Conservation (phyloP, 164 flowering plant species). For the Nelumbo lutea region DNA sequence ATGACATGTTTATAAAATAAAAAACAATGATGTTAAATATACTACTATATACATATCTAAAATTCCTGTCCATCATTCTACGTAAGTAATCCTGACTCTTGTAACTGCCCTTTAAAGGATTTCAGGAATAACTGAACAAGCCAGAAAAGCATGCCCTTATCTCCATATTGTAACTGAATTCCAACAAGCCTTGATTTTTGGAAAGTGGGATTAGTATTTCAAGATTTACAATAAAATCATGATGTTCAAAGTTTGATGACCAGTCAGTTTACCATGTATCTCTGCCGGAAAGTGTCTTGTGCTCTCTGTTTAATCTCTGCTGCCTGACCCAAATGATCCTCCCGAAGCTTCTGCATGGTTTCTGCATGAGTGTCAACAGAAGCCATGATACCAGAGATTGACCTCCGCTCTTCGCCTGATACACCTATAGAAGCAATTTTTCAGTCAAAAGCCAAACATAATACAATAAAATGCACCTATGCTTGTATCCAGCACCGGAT, state of each 20-base stretch:
- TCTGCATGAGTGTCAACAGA: conserved; percentile 37
- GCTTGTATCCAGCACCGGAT: not conserved
- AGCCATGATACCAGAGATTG: conserved; percentile 46
- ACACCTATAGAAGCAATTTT: conserved; percentile 33
- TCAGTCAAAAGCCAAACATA: not conserved
- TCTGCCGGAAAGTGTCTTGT: conserved; percentile 49
- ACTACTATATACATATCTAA: no score
- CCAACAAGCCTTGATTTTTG: no score
- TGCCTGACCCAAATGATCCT: conserved; percentile 54
- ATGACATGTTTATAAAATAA: no score
- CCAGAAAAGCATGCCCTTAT: no score
- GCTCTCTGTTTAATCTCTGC: conserved; percentile 48
- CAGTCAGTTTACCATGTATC: conserved; percentile 56
- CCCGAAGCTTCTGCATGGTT: conserved; percentile 41
- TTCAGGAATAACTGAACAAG: no score
- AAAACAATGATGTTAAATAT: no score
- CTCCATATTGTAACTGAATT: no score
- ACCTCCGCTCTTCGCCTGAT: conserved; percentile 46
- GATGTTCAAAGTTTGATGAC: not conserved
- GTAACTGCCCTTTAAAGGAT: no score
- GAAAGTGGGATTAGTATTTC: no score
- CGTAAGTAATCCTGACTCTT: no score
- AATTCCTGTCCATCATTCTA: no score
- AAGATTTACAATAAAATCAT: not conserved
- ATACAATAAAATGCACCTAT: not conserved